Evolutionary conservation across 139 green algal genomes (phyloP).

Genomic region (Eudorina sp.): DNA sequence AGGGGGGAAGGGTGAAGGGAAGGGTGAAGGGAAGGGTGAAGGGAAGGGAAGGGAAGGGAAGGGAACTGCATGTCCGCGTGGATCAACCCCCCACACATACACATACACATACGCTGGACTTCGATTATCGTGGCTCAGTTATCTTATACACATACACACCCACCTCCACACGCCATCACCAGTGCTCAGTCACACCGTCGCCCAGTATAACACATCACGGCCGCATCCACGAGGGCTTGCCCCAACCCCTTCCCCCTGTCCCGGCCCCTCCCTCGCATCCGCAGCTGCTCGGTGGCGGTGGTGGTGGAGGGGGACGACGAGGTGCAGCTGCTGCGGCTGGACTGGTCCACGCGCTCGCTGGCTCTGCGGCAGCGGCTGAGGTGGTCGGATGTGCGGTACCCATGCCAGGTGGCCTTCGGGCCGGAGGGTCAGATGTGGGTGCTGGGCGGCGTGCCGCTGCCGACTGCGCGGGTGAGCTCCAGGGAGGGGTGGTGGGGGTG

Average conservation of each 20-base stretch:
- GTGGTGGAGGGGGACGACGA: conserved; percentile 66
- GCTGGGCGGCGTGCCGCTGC: conserved; percentile 18
- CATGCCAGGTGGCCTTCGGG: conserved; percentile 69
- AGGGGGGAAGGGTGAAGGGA: too few relatives aligned
- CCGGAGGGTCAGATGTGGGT: conserved; percentile 21
- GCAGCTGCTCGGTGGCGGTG: conserved; percentile 49
- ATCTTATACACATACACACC: too few relatives aligned
- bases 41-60: too few relatives aligned
- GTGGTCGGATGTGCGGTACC: conserved; percentile 64
- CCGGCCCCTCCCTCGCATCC: not conserved
- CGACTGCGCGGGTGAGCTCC: conserved; percentile 23
- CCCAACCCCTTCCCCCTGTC: not conserved
- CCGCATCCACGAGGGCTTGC: too few relatives aligned
- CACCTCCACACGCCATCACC: too few relatives aligned
- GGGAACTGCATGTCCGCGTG: too few relatives aligned
- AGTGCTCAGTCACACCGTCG: not conserved
- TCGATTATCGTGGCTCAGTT: too few relatives aligned
- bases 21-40: too few relatives aligned
- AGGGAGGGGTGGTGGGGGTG: too few relatives aligned
- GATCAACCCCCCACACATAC: not conserved
- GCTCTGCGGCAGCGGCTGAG: conserved; percentile 57
- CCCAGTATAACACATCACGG: too few relatives aligned
- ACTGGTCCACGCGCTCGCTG: conserved; percentile 2
- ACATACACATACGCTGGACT: too few relatives aligned
- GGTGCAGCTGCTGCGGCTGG: conserved; percentile 56